These are phyloP conservation scores for Stagonosporopsis cucurbitacearum DNA, from an alignment of 2,329 filamentous ascomycete species.

Conservation along the genomic window DNA sequence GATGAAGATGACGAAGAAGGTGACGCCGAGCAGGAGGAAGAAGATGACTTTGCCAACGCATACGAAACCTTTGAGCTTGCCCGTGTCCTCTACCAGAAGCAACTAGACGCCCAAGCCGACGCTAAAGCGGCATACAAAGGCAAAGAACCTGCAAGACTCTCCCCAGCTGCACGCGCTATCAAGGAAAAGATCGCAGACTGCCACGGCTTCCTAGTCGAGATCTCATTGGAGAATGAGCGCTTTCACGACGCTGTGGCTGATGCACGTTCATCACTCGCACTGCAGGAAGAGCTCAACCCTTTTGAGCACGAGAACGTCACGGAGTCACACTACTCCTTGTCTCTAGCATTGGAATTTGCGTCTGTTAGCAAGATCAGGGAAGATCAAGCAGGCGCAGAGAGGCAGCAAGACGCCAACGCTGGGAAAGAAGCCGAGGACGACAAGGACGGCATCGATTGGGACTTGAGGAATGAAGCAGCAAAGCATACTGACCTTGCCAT, in stretches of 20 bases:
- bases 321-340: conserved; percentile 96
- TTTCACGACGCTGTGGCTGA: conserved; percentile 89
- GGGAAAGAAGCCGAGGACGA: conserved; percentile 42
- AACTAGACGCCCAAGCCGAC: conserved; percentile 55
- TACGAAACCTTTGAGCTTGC: conserved; percentile 70
- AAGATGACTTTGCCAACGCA: conserved; percentile 68
- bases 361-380: conserved; percentile 71
- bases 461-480: conserved; percentile 73
- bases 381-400: conserved; percentile 51
- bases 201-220: conserved; percentile 92
- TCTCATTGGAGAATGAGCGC: conserved; percentile 94
- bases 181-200: conserved; percentile 91
- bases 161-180: conserved; percentile 40
- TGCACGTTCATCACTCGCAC: conserved; percentile 74
- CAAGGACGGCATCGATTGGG: conserved; percentile 68
- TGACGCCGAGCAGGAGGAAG: conserved; percentile 56
- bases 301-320: conserved; percentile 85
- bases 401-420: conserved; percentile 43
- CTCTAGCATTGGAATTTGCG: conserved; percentile 91
- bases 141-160: conserved; percentile 55
- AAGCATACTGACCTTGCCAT: conserved; percentile 77
- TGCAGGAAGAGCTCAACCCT: conserved; percentile 80
- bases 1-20: conserved; percentile 66
- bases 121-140: conserved; percentile 50
- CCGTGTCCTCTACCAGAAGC: conserved; percentile 64